Percentiles rank a stretch among this genome's conserved stretches.
phyloP scores from a whole-genome alignment of 2,329 filamentous ascomycete species.

The Neobulgaria alba region DNA sequence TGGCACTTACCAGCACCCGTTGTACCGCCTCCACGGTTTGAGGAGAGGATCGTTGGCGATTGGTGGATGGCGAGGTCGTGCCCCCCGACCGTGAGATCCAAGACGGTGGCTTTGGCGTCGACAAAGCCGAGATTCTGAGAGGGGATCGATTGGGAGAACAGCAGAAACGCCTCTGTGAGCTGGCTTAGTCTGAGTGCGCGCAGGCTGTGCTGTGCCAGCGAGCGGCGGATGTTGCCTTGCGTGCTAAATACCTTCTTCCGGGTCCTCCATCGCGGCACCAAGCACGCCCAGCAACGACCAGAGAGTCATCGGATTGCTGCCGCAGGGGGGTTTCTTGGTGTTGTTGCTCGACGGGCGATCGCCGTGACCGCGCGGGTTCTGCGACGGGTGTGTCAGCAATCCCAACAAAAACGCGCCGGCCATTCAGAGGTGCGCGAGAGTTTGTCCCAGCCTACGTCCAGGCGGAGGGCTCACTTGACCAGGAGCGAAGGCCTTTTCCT shows the following conservation, averaged over 20 bases:
- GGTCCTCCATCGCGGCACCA: constrained; percentile 43
- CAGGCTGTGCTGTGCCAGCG: too few relatives aligned
- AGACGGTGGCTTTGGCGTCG: constrained; percentile 54
- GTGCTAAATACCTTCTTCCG: constrained; percentile 46
- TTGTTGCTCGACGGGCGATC: neutral
- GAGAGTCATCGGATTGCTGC: neutral
- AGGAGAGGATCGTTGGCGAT: constrained; percentile 73
- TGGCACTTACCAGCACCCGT: constrained; percentile 54
- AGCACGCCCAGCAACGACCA: constrained; percentile 32
- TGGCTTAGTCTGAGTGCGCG: constrained; percentile 11
- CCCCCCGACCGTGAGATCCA: constrained; percentile 61
- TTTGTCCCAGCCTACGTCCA: neutral
- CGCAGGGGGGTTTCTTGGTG: neutral
- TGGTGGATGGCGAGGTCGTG: constrained; percentile 71
- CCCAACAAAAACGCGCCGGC: neutral
- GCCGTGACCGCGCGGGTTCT: neutral
- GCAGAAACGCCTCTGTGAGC: constrained; percentile 68
- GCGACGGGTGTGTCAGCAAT: too few relatives aligned
- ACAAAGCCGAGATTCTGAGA: constrained; percentile 79
- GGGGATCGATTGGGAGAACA: constrained; percentile 70
- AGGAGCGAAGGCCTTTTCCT: too few relatives aligned
- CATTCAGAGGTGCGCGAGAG: neutral
- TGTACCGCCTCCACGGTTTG: constrained; percentile 62
- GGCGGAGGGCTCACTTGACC: neutral
- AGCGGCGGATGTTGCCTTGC: too few relatives aligned